phyloP scores from a whole-genome alignment of 352 stramenopile species.

The Pythium vanterpoolii region DNA sequence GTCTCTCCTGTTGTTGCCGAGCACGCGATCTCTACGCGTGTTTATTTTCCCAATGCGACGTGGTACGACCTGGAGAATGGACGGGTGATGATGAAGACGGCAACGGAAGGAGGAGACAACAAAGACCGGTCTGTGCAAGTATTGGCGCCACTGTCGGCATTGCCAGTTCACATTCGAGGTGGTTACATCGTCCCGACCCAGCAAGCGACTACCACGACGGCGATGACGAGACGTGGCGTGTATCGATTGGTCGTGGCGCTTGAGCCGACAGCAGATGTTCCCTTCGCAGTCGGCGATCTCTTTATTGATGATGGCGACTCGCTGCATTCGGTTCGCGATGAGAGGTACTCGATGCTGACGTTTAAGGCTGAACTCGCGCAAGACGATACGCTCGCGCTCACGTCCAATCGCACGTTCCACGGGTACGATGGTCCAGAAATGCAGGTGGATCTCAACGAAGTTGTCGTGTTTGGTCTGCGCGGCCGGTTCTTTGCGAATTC shows the following conservation, averaged over 20 bases:
- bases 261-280: conserved; percentile 4
- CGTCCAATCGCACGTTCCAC: conserved; percentile 27
- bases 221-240: conserved; percentile 46
- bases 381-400: conserved; percentile 40
- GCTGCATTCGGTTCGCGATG: conserved; percentile 50
- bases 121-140: conserved; percentile 29
- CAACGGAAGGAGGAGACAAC: background rate
- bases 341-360: conserved; percentile 46
- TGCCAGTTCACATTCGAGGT: conserved; percentile 68
- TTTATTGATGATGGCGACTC: conserved; percentile 80
- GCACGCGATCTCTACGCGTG: conserved; percentile 44
- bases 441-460: conserved; percentile 41
- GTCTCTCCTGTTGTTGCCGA: conserved; percentile 73
- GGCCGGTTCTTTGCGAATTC: conserved; percentile 55
- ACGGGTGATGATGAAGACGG: conserved; percentile 11
- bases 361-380: conserved; percentile 41
- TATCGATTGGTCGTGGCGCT: conserved; percentile 62
- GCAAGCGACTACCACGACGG: conserved; percentile 45
- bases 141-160: conserved; percentile 45
- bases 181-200: conserved; percentile 66
- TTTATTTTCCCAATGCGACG: conserved; percentile 64
- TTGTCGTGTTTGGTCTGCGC: conserved; percentile 57
- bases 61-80: conserved; percentile 72
- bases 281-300: conserved; percentile 46
- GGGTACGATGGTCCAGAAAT: conserved; percentile 73